Evolutionary conservation across 192 early-diverging fungal genomes (phyloP).

Genomic region (Physocladia obscura): DNA sequence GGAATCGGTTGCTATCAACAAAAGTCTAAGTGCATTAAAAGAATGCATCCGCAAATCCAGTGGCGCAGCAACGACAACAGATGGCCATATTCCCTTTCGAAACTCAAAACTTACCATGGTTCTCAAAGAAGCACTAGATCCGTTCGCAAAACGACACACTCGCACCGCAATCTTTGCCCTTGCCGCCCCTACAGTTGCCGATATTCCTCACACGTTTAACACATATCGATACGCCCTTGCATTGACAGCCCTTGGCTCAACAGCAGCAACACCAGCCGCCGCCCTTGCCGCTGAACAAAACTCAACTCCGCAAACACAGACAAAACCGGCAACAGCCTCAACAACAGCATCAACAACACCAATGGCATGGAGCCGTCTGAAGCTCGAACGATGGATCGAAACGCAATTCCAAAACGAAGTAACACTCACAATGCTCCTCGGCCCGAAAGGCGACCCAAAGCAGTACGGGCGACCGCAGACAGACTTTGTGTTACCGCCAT

Average conservation of each 20-base stretch:
- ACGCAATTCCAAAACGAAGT: conserved; percentile 17
- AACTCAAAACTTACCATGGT: conserved; percentile 38
- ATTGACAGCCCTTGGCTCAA: not conserved
- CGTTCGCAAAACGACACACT: not conserved
- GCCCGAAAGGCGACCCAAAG: conserved; percentile 12
- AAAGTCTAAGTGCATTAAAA: conserved; percentile 32
- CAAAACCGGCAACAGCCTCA: not conserved
- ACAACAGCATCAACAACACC: not conserved
- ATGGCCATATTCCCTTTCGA: conserved; percentile 38
- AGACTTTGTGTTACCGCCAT: conserved; percentile 15
- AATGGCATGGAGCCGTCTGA: conserved; percentile 19
- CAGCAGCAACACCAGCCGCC: not conserved
- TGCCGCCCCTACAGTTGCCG: conserved; percentile 23
- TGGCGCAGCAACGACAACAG: not conserved
- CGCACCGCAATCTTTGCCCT: conserved; percentile 27
- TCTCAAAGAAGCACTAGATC: conserved; percentile 41
- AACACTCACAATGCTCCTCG: not conserved
- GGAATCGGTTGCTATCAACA: conserved; percentile 45
- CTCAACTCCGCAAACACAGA: not conserved
- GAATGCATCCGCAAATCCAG: conserved; percentile 35
- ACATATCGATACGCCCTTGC: conserved; percentile 31
- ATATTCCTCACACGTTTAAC: conserved; percentile 32
- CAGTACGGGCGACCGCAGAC: not conserved
- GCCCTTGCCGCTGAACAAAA: not conserved
- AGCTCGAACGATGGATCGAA: conserved; percentile 24